phyloP scores from a whole-genome alignment of 495 filamentous ascomycete genomes.

The Aspergillus homomorphus region DNA sequence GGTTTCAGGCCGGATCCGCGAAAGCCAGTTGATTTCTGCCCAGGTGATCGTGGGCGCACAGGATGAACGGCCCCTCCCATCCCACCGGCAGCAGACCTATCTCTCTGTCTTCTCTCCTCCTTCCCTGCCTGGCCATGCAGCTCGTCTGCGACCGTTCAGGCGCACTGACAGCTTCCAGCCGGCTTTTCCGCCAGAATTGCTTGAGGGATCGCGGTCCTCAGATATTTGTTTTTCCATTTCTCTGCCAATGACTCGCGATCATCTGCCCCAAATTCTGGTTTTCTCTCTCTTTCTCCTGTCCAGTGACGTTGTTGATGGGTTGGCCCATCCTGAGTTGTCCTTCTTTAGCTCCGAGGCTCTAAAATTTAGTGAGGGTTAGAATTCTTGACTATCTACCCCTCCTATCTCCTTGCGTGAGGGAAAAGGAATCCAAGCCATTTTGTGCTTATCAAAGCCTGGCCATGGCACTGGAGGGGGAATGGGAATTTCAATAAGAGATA shows the following conservation, averaged over 20 bases:
- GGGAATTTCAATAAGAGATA: background rate
- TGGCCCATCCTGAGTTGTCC: background rate
- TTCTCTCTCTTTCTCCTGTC: background rate
- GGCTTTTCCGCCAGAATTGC: slow-evolving; percentile 8
- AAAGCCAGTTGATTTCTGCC: slow-evolving; percentile 5
- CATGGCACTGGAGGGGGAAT: background rate
- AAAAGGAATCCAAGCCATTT: background rate
- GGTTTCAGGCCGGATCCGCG: too few relatives aligned
- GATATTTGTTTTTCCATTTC: background rate
- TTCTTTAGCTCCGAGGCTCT: slow-evolving; percentile 10
- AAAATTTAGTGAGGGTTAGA: slow-evolving; percentile 5
- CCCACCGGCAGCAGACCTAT: slow-evolving; percentile 10
- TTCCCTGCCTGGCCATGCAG: slow-evolving; percentile 6
- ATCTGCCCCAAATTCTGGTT: background rate
- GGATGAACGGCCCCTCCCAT: slow-evolving; percentile 14
- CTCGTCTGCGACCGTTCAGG: slow-evolving; percentile 12
- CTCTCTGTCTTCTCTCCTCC: slow-evolving; percentile 12
- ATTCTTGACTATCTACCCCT: slow-evolving; percentile 13
- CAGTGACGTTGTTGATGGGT: background rate
- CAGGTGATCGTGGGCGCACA: background rate
- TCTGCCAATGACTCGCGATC: background rate
- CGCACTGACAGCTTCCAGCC: slow-evolving; percentile 17
- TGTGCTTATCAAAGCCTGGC: background rate
- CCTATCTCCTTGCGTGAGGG: slow-evolving; percentile 11
- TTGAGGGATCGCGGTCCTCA: background rate